Evolutionary conservation across 495 filamentous ascomycete genomes (phyloP).

Genomic region (Neurospora sp.): DNA sequence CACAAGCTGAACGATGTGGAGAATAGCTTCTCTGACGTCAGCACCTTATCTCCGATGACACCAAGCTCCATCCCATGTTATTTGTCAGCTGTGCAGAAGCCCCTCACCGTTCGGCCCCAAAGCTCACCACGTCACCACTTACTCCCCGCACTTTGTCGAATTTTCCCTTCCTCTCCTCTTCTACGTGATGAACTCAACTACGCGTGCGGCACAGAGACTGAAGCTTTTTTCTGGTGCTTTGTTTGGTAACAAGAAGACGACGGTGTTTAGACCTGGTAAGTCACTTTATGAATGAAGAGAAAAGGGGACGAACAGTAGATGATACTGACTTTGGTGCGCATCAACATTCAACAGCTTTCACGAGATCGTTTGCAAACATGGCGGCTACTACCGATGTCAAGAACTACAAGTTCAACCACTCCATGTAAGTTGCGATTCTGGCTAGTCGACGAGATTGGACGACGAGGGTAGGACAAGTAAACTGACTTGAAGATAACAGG

Average conservation of each 20-base stretch:
- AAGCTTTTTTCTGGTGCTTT: slow-evolving; percentile 4
- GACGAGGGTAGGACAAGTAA: neutral
- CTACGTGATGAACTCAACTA: slow-evolving; percentile 8
- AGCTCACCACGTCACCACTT: neutral
- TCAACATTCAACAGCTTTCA: neutral
- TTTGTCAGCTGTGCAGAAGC: neutral
- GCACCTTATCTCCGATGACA: neutral
- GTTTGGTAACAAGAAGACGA: slow-evolving; percentile 1
- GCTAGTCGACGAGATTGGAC: slow-evolving; percentile 1
- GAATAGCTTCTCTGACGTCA: neutral
- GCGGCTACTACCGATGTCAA: slow-evolving; percentile 57
- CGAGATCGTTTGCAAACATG: slow-evolving; percentile 45
- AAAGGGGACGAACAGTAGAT: too few species aligned
- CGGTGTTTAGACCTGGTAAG: slow-evolving; percentile 1
- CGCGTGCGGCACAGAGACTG: slow-evolving; percentile 10
- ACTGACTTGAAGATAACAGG: slow-evolving; percentile 43
- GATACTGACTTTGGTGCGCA: neutral
- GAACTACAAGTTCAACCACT: slow-evolving; percentile 81
- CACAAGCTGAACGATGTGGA: neutral
- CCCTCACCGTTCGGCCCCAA: neutral
- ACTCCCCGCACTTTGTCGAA: neutral
- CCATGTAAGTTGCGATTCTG: slow-evolving; percentile 45
- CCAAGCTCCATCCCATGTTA: neutral
- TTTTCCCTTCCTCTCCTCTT: neutral
- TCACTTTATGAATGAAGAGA: neutral